A percentile compares a stretch with the other conserved stretches of the same genome.
phyloP scores from a whole-genome alignment of 169 alveolate species.

The Eimeria maxima region DNA sequence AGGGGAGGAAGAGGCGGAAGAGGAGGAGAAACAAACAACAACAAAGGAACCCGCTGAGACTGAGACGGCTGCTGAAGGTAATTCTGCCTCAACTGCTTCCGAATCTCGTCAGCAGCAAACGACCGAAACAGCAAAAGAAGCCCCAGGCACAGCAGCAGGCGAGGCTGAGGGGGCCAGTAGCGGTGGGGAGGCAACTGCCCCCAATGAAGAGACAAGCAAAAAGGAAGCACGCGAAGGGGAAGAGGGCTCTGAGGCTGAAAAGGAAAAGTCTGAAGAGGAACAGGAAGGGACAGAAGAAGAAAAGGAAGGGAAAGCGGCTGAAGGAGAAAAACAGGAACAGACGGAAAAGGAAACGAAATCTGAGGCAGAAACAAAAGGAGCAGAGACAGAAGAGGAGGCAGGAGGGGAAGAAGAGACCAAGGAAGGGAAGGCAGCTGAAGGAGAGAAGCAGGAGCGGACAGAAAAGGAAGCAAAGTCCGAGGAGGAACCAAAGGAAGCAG shows the following conservation, averaged over 20 bases:
- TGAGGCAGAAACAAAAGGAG: not conserved
- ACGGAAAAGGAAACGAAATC: not conserved
- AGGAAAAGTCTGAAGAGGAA: slow-evolving; percentile 9
- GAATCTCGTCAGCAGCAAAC: not conserved
- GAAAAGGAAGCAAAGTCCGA: not conserved
- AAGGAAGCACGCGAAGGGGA: not conserved
- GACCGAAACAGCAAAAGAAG: not conserved
- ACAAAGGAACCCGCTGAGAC: not conserved
- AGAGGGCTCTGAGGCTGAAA: not conserved
- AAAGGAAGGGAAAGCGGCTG: not conserved
- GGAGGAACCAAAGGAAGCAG: not conserved
- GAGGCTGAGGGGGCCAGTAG: not conserved
- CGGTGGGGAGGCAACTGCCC: not conserved
- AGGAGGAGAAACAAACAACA: slow-evolving; percentile 1
- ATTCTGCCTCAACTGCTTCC: not conserved
- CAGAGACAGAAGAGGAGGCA: not conserved
- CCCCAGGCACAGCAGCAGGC: slow-evolving; percentile 19
- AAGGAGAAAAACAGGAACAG: not conserved
- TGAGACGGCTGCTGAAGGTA: not conserved
- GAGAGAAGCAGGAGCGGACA: not conserved
- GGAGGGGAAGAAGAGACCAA: not conserved
- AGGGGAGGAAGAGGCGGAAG: slow-evolving; percentile 53
- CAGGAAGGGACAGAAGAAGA: not conserved
- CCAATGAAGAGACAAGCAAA: not conserved
- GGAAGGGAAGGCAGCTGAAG: not conserved